Evolutionary conservation across 1,284 basidiomycete genomes (phyloP).

Genomic region (Cutaneotrichosporon sp.): DNA sequence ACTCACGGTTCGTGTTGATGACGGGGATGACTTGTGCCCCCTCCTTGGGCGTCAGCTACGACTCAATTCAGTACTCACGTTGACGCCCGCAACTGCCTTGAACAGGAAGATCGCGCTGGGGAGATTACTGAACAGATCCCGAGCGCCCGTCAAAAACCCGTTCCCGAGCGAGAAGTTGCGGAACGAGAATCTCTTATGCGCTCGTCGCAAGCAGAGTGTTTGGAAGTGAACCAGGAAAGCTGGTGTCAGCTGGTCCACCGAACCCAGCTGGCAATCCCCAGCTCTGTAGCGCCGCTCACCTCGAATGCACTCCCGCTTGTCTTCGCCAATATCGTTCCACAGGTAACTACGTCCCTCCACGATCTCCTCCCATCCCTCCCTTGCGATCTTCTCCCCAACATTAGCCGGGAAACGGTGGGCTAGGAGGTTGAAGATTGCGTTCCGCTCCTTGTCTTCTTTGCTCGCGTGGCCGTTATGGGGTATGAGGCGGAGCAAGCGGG

Average conservation of each 20-base stretch:
- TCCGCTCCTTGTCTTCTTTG: constrained; percentile 36
- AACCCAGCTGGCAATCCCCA: too few species aligned
- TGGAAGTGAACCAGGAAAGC: constrained; percentile 89
- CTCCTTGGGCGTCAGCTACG: constrained; percentile 16
- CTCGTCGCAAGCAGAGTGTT: constrained; percentile 73
- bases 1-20: constrained; percentile 79
- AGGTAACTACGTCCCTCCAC: constrained; percentile 80
- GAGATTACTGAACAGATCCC: constrained; percentile 78
- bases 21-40: constrained; percentile 63
- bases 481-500: constrained; percentile 54
- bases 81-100: constrained; percentile 74
- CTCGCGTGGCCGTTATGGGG: constrained; percentile 30
- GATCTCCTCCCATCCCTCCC: constrained; percentile 85
- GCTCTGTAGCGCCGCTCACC: too few species aligned
- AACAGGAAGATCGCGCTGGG: constrained; percentile 95
- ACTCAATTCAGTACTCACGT: constrained; percentile 19
- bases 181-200: constrained; percentile 89
- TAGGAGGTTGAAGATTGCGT: constrained; percentile 68
- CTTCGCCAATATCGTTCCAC: constrained; percentile 84
- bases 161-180: constrained; percentile 68
- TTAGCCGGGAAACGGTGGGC: constrained; percentile 71
- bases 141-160: constrained; percentile 80
- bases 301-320: constrained; percentile 69
- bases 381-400: constrained; percentile 66
- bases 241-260: constrained; percentile 44